Percentiles rank a stretch among this genome's conserved stretches.
phyloP scores from a whole-genome alignment of 345 rosid genomes.

The Populus pruinosa region DNA sequence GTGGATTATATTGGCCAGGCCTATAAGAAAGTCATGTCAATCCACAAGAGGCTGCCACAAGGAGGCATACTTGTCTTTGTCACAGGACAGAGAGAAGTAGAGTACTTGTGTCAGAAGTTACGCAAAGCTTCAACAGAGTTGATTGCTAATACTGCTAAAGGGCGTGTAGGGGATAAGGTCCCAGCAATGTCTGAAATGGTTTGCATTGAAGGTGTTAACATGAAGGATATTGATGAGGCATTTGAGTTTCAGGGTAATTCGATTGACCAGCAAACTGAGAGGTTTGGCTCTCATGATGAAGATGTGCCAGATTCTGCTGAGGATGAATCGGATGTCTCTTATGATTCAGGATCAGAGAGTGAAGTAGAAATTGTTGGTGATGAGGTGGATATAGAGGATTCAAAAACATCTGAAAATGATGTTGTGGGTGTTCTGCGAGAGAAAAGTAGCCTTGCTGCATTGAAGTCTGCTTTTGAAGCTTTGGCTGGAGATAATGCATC shows the following conservation, averaged over 20 bases:
- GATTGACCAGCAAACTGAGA: slow-evolving; percentile 38
- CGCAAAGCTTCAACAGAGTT: slow-evolving; percentile 55
- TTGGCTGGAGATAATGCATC: slow-evolving; percentile 42
- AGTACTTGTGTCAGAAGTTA: slow-evolving; percentile 64
- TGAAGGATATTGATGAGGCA: slow-evolving; percentile 79
- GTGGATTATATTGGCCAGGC: slow-evolving; percentile 89
- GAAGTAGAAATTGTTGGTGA: slow-evolving; percentile 56
- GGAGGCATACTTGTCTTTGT: slow-evolving; percentile 94
- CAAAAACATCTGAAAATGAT: slow-evolving; percentile 27
- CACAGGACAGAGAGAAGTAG: slow-evolving; percentile 95
- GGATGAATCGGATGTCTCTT: slow-evolving; percentile 46
- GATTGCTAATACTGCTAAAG: slow-evolving; percentile 23
- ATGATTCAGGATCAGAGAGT: slow-evolving; percentile 56
- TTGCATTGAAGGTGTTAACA: slow-evolving; percentile 43
- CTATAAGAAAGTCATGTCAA: slow-evolving; percentile 76
- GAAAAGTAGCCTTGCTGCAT: slow-evolving; percentile 49
- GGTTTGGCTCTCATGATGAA: slow-evolving; percentile 53
- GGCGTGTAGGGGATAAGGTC: slow-evolving; percentile 27
- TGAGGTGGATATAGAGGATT: slow-evolving; percentile 22
- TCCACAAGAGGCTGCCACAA: slow-evolving; percentile 77
- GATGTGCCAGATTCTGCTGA: slow-evolving; percentile 40
- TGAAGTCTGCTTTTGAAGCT: slow-evolving; percentile 71
- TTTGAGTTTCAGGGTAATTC: slow-evolving; percentile 41
- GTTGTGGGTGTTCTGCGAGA: slow-evolving; percentile 32
- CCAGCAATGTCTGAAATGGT: slow-evolving; percentile 29